These are phyloP conservation scores for Camellia lanceoleosa DNA, from an alignment of 148 eudicot species.

Conservation along the genomic window DNA sequence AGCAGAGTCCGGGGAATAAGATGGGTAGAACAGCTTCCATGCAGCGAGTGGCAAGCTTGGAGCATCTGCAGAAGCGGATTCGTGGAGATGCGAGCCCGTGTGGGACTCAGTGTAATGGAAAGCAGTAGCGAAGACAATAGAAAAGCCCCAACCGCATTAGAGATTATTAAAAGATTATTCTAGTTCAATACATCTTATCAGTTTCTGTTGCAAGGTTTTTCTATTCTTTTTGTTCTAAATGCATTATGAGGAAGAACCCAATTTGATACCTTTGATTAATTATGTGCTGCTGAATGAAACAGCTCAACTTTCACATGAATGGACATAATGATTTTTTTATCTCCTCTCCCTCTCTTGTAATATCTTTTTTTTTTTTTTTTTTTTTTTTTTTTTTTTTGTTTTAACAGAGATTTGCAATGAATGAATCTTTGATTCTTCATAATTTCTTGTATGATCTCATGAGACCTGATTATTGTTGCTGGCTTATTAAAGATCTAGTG, in stretches of 20 bases:
- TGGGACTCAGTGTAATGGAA: constrained; percentile 30
- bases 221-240: background rate
- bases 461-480: background rate
- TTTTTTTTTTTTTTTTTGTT: no score
- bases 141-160: background rate
- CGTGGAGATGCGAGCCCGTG: constrained; percentile 55
- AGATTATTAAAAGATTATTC: background rate
- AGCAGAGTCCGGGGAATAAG: constrained; percentile 38
- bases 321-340: no score
- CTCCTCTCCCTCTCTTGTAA: no score
- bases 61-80: constrained; percentile 90
- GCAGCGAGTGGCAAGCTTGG: constrained; percentile 96
- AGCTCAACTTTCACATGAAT: background rate
- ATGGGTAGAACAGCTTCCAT: constrained; percentile 68
- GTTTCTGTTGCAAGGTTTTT: background rate
- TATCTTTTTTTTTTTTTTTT: no score
- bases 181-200: background rate
- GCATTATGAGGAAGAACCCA: constrained; percentile 13
- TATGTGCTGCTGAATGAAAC: constrained; percentile 9
- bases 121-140: constrained; percentile 24
- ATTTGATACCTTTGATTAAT: background rate
- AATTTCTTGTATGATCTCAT: background rate
- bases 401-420: no score
- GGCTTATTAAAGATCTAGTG: no score
- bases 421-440: no score